phyloP scores from a whole-genome alignment of 176 grass and related monocot species.

The Cenchrus purpureus region DNA sequence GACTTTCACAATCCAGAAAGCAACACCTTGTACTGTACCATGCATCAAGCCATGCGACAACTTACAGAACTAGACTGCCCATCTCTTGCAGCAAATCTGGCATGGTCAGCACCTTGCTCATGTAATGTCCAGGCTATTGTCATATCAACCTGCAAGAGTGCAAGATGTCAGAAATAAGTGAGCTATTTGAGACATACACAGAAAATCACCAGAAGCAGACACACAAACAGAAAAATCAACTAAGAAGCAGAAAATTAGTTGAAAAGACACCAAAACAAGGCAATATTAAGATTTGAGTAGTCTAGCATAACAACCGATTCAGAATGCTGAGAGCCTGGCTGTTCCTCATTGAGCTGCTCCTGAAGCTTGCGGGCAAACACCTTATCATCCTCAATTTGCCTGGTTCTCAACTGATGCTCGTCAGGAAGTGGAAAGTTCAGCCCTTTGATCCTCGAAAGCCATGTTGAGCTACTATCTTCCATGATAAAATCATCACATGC shows the following conservation, averaged over 20 bases:
- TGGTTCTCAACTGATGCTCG: constrained; percentile 46
- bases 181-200: not conserved
- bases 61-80: constrained; percentile 60
- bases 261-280: constrained; percentile 5
- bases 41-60: not conserved
- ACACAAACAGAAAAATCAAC: not conserved
- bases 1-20: not conserved
- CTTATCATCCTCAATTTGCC: constrained; percentile 77
- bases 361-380: constrained; percentile 69
- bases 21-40: not conserved
- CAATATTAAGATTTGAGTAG: constrained; percentile 36
- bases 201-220: constrained; percentile 6
- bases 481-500: constrained; percentile 25
- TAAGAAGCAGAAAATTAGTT: not conserved
- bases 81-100: constrained; percentile 49
- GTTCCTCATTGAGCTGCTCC: constrained; percentile 71
- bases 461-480: constrained; percentile 30
- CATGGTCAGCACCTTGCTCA: constrained; percentile 48
- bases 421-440: constrained; percentile 54
- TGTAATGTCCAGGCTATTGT: constrained; percentile 73
- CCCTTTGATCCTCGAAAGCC: constrained; percentile 42
- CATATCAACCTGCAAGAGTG: constrained; percentile 72
- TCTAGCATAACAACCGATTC: constrained; percentile 58
- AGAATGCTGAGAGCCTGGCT: constrained; percentile 30
- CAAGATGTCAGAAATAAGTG: constrained; percentile 35